Evolutionary conservation across 805 yeast species (phyloP).

Genomic region (Wickerhamiella azyma): DNA sequence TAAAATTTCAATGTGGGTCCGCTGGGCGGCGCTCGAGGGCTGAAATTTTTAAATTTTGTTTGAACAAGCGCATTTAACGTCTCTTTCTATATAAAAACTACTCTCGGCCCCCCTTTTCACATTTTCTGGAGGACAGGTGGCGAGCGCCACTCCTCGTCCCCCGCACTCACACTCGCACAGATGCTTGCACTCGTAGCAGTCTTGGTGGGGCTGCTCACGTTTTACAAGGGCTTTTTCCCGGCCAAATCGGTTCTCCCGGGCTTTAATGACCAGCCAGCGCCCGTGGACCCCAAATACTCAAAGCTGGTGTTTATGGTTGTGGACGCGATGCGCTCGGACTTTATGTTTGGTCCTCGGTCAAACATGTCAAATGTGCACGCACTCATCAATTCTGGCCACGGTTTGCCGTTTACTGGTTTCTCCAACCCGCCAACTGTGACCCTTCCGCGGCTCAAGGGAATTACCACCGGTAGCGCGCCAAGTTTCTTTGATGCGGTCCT

Average conservation of each 20-base stretch:
- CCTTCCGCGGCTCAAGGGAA: constrained; percentile 79
- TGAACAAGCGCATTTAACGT: too few relatives aligned
- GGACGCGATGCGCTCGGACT: constrained; percentile 88
- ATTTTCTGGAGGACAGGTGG: neutral
- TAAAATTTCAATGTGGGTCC: neutral
- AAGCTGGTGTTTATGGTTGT: constrained; percentile 71
- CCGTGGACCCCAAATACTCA: constrained; percentile 36
- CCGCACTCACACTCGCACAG: neutral
- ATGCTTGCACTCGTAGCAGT: constrained; percentile 10
- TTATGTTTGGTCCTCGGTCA: constrained; percentile 54
- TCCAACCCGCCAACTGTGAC: constrained; percentile 97
- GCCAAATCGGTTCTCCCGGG: constrained; percentile 70
- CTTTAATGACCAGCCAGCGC: constrained; percentile 12
- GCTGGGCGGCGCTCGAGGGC: neutral
- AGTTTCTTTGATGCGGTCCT: constrained; percentile 86
- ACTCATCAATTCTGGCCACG: constrained; percentile 50
- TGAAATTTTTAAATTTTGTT: too few relatives aligned
- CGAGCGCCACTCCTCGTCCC: neutral
- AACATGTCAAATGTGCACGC: constrained; percentile 53
- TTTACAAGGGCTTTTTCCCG: constrained; percentile 81
- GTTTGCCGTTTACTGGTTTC: constrained; percentile 79
- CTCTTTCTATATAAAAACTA: too few relatives aligned
- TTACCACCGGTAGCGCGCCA: constrained; percentile 91
- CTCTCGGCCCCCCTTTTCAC: too few relatives aligned
- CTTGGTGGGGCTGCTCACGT: constrained; percentile 42